Percentiles rank a stretch among this genome's conserved stretches.
These are phyloP conservation scores for Heracleum sosnowskyi DNA, from an alignment of 129 eudicot genomes.

Conservation along the genomic window DNA sequence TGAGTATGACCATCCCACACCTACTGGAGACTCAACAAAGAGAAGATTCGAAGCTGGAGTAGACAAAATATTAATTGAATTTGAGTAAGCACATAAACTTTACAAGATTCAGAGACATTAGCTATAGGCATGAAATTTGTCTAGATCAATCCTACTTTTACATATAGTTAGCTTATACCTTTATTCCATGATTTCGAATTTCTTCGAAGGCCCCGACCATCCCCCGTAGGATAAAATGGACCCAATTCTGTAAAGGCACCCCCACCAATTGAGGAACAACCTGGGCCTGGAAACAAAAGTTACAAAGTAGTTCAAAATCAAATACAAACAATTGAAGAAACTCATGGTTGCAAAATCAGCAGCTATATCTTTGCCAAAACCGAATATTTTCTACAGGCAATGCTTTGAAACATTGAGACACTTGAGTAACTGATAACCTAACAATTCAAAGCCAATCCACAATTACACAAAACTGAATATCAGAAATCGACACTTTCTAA, in stretches of 20 bases:
- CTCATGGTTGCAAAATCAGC: background rate
- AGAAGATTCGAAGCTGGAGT: conserved; percentile 74
- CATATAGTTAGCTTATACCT: conserved; percentile 26
- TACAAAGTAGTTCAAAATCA: background rate
- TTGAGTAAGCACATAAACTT: background rate
- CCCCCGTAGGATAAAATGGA: conserved; percentile 82
- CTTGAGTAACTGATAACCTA: background rate
- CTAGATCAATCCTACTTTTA: background rate
- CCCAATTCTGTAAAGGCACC: conserved; percentile 98
- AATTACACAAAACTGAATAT: background rate
- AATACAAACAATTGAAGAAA: background rate
- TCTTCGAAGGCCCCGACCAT: conserved; percentile 73
- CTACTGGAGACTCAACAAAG: conserved; percentile 95
- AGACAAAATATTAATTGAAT: background rate
- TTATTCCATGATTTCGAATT: conserved; percentile 85
- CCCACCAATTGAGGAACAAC: conserved; percentile 96
- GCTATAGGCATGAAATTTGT: background rate
- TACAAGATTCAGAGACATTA: background rate
- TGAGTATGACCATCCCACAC: conserved; percentile 98
- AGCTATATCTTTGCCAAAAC: background rate
- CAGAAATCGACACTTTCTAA: background rate
- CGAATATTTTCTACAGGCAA: background rate
- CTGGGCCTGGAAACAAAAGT: conserved; percentile 63
- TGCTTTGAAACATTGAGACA: background rate
- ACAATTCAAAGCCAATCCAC: background rate